Evolutionary conservation across 73 alveolate genomes (phyloP).

Genomic region (Blepharisma japonicum): DNA sequence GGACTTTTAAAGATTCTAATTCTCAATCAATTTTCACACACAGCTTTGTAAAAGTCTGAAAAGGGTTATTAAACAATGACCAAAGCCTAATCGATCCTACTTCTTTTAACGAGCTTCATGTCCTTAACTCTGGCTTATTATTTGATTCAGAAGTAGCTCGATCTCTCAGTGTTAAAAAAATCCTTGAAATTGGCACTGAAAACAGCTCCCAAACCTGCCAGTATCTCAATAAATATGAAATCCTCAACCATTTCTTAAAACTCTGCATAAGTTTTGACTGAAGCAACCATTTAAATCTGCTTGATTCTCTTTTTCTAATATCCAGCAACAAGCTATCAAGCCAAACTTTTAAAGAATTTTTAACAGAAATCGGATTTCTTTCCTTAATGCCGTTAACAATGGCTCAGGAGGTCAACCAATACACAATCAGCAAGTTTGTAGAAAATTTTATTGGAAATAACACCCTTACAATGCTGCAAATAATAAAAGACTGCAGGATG

Average conservation of each 20-base stretch:
- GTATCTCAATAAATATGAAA: background rate
- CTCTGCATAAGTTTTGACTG: constrained; percentile 16
- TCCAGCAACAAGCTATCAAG: background rate
- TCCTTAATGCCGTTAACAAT: background rate
- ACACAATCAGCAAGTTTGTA: background rate
- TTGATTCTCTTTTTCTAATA: background rate
- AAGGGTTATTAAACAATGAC: background rate
- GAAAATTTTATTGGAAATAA: background rate
- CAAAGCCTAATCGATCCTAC: background rate
- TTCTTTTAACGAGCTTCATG: background rate
- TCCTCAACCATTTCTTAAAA: background rate
- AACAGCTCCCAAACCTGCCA: background rate
- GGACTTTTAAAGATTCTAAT: background rate
- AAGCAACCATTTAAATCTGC: background rate
- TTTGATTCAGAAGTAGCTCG: background rate
- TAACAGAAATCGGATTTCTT: background rate
- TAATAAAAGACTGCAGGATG: background rate
- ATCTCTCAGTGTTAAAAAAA: background rate
- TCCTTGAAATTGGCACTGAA: background rate
- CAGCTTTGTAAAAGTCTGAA: background rate
- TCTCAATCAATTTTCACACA: background rate
- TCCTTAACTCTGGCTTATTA: background rate
- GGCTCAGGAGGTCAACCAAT: background rate
- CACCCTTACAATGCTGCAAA: constrained; percentile 7
- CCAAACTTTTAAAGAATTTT: background rate